Conservation (phyloP, 2,329 filamentous ascomycete species). For the Xylariaceae sp. region DNA sequence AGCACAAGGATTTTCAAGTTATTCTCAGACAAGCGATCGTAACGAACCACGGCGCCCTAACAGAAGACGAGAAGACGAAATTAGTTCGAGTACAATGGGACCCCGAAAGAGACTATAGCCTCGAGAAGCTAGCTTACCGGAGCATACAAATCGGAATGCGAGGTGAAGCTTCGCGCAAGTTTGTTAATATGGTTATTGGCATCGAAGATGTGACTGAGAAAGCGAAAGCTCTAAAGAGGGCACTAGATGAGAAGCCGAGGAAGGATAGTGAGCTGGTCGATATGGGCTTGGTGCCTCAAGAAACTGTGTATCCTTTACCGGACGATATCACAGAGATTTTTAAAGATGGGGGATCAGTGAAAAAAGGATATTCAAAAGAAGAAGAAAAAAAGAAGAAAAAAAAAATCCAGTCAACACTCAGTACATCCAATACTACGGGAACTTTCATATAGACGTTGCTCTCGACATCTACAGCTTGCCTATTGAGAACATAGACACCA, state of each 20-base stretch:
- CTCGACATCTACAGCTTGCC: too few relatives aligned
- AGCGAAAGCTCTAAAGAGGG: constrained; percentile 45
- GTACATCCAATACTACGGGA: too few relatives aligned
- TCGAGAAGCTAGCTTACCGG: constrained; percentile 45
- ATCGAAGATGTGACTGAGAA: constrained; percentile 57
- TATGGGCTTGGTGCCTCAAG: too few relatives aligned
- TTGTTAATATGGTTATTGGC: constrained; percentile 47
- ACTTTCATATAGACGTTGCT: too few relatives aligned
- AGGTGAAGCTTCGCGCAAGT: constrained; percentile 41
- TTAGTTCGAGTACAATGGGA: constrained; percentile 58
- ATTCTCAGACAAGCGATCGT: constrained; percentile 40
- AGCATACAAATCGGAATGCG: constrained; percentile 62
- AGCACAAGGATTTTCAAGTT: constrained; percentile 44
- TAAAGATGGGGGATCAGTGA: too few relatives aligned
- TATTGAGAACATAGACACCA: too few relatives aligned
- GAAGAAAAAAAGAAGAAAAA: too few relatives aligned
- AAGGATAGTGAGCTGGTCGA: too few relatives aligned
- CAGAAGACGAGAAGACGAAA: constrained; percentile 17
- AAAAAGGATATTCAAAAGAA: too few relatives aligned
- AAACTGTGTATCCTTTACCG: too few relatives aligned
- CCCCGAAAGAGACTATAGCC: constrained; percentile 48
- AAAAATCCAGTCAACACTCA: too few relatives aligned
- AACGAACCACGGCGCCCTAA: constrained; percentile 21
- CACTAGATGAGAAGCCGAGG: constrained; percentile 40
- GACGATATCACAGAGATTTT: too few relatives aligned